Evolutionary conservation across 2,329 filamentous ascomycete species (phyloP).

Genomic region (Diaporthe eres): DNA sequence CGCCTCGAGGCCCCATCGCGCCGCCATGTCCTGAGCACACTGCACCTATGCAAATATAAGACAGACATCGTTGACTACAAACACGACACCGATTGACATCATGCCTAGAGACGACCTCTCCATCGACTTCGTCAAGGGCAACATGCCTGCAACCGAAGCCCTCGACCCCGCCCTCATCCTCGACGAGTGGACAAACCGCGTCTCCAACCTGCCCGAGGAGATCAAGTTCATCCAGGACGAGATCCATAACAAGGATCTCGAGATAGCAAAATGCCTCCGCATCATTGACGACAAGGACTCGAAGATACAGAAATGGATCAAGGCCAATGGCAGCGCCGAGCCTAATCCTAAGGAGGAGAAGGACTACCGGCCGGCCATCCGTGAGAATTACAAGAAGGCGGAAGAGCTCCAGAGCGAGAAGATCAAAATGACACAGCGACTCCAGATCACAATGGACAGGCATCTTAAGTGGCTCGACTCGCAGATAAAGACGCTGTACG

Average conservation of each 20-base stretch:
- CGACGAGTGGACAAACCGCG: slow-evolving; percentile 82
- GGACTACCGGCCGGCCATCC: slow-evolving; percentile 72
- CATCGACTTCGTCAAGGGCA: slow-evolving; percentile 78
- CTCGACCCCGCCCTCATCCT: slow-evolving; percentile 78
- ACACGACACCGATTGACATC: slow-evolving; percentile 64
- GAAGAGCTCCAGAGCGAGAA: slow-evolving; percentile 83
- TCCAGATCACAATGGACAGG: slow-evolving; percentile 72
- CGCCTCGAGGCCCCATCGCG: slow-evolving; percentile 16
- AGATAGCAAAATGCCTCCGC: slow-evolving; percentile 77
- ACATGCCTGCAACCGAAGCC: slow-evolving; percentile 70
- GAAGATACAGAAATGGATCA: slow-evolving; percentile 86
- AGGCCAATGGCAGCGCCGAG: slow-evolving; percentile 79
- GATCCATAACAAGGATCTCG: slow-evolving; percentile 83
- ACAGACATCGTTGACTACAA: slow-evolving; percentile 20
- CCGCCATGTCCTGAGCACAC: slow-evolving; percentile 23
- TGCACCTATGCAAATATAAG: slow-evolving; percentile 41
- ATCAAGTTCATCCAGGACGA: slow-evolving; percentile 88
- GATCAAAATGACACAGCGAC: slow-evolving; percentile 76
- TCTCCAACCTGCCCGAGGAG: slow-evolving; percentile 85
- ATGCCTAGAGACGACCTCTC: slow-evolving; percentile 82
- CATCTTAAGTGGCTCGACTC: slow-evolving; percentile 74
- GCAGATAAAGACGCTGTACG: slow-evolving; percentile 73
- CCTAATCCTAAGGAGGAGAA: slow-evolving; percentile 82
- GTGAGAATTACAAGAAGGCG: slow-evolving; percentile 77
- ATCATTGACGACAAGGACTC: slow-evolving; percentile 80